These are phyloP conservation scores for Suhomyces ambrosiae DNA, from an alignment of 1,139 yeast genomes.

Conservation along the genomic window DNA sequence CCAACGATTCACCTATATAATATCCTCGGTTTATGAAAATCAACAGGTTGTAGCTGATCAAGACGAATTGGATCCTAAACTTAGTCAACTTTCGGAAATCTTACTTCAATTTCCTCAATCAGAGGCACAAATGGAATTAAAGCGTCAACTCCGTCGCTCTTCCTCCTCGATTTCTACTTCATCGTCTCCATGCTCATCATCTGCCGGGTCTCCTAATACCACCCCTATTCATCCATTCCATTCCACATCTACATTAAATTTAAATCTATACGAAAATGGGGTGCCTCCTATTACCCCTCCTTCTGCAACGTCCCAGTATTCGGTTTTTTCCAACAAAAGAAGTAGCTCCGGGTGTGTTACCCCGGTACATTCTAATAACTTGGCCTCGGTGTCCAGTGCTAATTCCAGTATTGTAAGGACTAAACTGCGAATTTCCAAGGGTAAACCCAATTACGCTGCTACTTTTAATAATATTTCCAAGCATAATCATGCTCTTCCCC, in stretches of 20 bases:
- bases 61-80: conserved; percentile 22
- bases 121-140: conserved; percentile 1
- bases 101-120: conserved; percentile 30
- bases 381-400: conserved; percentile 12
- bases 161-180: conserved; percentile 8
- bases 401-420: conserved; percentile 12
- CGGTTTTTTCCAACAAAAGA: conserved; percentile 39
- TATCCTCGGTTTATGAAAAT: conserved; percentile 30
- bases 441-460: conserved; percentile 10
- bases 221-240: conserved; percentile 12
- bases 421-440: conserved; percentile 19
- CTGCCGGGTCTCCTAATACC: conserved; percentile 12
- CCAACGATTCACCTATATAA: conserved; percentile 26
- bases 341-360: conserved; percentile 31
- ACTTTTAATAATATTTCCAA: conserved; percentile 8
- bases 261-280: conserved; percentile 11
- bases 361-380: conserved; percentile 24
- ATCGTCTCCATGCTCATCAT: conserved; percentile 11
- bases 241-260: conserved; percentile 11
- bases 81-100: conserved; percentile 28
- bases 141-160: not conserved
- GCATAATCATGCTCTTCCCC: conserved; percentile 11
- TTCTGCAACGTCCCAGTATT: conserved; percentile 44
- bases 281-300: conserved; percentile 44
- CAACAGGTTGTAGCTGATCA: conserved; percentile 20